These are phyloP conservation scores for Glycine soja DNA, from an alignment of 306 rosid genomes.

Conservation along the genomic window DNA sequence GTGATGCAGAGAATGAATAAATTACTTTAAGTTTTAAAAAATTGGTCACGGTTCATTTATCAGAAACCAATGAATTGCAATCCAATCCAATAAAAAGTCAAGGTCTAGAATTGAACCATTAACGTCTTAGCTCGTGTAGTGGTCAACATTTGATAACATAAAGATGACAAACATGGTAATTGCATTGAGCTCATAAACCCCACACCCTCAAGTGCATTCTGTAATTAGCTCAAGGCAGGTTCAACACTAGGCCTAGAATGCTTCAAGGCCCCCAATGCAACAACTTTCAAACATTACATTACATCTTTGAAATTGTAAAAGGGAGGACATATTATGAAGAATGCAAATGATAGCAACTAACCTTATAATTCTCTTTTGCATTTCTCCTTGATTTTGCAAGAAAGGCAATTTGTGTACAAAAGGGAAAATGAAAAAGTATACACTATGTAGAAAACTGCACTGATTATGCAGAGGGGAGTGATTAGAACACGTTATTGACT, in stretches of 20 bases:
- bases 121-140: constrained; percentile 18
- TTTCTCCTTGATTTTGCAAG: constrained; percentile 42
- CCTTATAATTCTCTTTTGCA: constrained; percentile 29
- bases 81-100: constrained; percentile 31
- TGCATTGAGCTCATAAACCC: constrained; percentile 47
- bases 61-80: constrained; percentile 5
- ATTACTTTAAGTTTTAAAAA: background rate
- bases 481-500: too few species aligned
- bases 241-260: constrained; percentile 6
- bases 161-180: constrained; percentile 41
- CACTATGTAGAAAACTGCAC: constrained; percentile 49
- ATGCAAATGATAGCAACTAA: constrained; percentile 25
- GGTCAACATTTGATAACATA: constrained; percentile 30
- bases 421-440: constrained; percentile 36
- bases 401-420: constrained; percentile 51
- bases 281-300: background rate
- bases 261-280: constrained; percentile 18
- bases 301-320: constrained; percentile 5
- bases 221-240: constrained; percentile 4
- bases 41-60: constrained; percentile 13
- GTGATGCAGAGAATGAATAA: constrained; percentile 7
- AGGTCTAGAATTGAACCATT: constrained; percentile 20
- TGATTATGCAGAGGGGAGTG: too few species aligned
- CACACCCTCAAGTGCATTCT: constrained; percentile 24
- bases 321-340: background rate